phyloP scores from a whole-genome alignment of 78 protist species.

The Corallochytrium limacisporum region DNA sequence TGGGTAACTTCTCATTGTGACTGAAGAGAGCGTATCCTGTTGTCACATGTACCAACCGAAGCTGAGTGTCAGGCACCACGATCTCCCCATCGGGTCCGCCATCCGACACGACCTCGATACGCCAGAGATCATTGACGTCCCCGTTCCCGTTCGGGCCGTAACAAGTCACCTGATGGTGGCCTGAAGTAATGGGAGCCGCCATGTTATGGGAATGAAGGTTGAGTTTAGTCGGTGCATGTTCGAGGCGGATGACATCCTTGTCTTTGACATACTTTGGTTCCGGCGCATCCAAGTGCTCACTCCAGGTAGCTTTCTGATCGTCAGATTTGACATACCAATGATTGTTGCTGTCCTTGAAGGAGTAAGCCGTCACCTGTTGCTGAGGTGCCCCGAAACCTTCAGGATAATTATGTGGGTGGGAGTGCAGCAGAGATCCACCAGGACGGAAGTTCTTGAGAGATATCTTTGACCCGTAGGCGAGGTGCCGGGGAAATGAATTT shows the following conservation, averaged over 20 bases:
- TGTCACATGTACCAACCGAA: background rate
- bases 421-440: conserved; percentile 20
- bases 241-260: background rate
- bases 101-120: background rate
- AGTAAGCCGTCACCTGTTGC: conserved; percentile 21
- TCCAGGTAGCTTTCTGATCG: background rate
- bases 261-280: background rate
- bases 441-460: background rate
- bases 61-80: background rate
- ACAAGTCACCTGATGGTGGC: conserved; percentile 15
- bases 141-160: background rate
- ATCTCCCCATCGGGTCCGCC: background rate
- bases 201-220: background rate
- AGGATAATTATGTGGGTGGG: conserved; percentile 16
- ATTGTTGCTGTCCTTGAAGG: conserved; percentile 13
- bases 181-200: background rate
- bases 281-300: background rate
- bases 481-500: background rate
- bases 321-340: background rate
- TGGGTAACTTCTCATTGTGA: conserved; percentile 13
- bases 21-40: background rate
- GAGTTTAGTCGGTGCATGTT: background rate
- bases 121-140: conserved; percentile 6
- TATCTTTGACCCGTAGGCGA: conserved; percentile 6
- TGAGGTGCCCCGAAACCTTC: background rate